Evolutionary conservation across 108 stramenopile species (phyloP).

Genomic region (Pseudonitzschia delicatissima): DNA sequence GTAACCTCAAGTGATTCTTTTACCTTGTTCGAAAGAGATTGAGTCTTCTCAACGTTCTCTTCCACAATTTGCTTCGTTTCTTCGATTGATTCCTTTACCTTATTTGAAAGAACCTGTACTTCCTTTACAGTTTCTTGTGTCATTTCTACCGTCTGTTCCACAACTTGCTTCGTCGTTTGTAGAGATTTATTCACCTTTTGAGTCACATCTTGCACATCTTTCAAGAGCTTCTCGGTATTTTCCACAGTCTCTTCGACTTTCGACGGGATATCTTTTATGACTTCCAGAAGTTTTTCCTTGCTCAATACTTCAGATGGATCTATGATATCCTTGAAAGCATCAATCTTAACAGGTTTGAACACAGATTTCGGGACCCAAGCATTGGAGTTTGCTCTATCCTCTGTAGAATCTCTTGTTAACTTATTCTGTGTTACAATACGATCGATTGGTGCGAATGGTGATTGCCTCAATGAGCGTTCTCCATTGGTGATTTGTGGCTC

Average conservation of each 20-base stretch:
- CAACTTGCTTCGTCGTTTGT: neutral
- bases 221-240: conserved; percentile 13
- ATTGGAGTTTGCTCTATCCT: too few relatives aligned
- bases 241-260: conserved; percentile 18
- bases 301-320: too few relatives aligned
- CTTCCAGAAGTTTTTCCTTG: too few relatives aligned
- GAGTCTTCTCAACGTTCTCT: conserved; percentile 12
- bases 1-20: conserved; percentile 16
- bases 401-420: too few relatives aligned
- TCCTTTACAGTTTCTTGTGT: conserved; percentile 19
- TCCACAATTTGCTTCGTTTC: conserved; percentile 13
- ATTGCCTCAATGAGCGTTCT: too few relatives aligned
- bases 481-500: too few relatives aligned
- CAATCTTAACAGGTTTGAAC: too few relatives aligned
- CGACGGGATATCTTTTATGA: too few relatives aligned
- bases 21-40: conserved; percentile 14
- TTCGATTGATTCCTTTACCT: conserved; percentile 9
- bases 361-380: too few relatives aligned
- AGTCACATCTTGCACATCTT: conserved; percentile 6
- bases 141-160: conserved; percentile 14
- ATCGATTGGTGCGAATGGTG: too few relatives aligned
- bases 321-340: too few relatives aligned
- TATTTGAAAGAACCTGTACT: conserved; percentile 11
- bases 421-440: too few relatives aligned
- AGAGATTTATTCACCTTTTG: conserved; percentile 3